Percentiles rank a stretch among this genome's conserved stretches.
Conservation (phyloP, 2,329 filamentous ascomycete genomes). For the Alternaria ethzedia region DNA sequence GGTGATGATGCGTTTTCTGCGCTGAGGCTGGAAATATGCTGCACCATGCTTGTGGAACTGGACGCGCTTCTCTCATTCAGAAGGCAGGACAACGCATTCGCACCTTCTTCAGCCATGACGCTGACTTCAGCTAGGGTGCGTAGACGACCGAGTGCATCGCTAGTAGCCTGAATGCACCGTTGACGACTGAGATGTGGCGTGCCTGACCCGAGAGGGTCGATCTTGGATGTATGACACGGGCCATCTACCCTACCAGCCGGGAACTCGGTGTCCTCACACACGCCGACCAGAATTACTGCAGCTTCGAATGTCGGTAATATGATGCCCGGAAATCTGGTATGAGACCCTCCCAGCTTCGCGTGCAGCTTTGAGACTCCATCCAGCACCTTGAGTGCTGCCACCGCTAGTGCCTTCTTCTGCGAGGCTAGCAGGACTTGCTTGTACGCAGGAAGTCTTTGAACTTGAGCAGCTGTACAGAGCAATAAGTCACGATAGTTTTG, state of each 20-base stretch:
- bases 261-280: background rate
- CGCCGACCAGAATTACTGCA: background rate
- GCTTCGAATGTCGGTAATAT: background rate
- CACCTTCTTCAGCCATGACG: background rate
- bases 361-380: background rate
- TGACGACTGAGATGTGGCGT: background rate
- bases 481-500: background rate
- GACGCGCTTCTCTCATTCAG: background rate
- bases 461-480: background rate
- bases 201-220: background rate
- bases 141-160: background rate
- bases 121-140: background rate
- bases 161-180: background rate
- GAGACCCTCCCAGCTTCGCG: background rate
- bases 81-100: background rate
- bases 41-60: background rate
- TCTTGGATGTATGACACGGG: background rate
- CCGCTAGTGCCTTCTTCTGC: background rate
- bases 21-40: background rate
- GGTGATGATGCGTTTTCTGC: background rate
- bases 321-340: background rate
- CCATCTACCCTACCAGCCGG: background rate
- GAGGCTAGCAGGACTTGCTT: background rate
- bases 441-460: background rate
- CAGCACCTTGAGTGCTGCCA: background rate